These are phyloP conservation scores for Chaetothyriales sp. DNA, from an alignment of 2,329 filamentous ascomycete species.

Conservation along the genomic window DNA sequence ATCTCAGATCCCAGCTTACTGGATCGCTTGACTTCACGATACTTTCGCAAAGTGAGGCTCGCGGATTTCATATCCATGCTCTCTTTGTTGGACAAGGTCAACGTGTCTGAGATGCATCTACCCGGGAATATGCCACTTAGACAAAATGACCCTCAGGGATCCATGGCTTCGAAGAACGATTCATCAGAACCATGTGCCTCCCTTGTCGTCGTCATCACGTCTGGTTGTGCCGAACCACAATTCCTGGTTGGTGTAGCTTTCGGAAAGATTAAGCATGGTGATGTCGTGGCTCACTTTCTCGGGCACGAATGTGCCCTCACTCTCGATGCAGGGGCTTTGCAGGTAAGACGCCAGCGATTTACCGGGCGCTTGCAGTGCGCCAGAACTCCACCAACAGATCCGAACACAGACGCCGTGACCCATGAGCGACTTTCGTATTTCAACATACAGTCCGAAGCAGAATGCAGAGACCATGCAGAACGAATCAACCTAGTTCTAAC, in stretches of 20 bases:
- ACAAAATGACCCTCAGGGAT: background rate
- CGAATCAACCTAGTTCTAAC: too few species aligned
- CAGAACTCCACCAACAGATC: constrained; percentile 19
- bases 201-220: background rate
- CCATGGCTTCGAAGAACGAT: background rate
- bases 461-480: too few species aligned
- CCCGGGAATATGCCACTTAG: background rate
- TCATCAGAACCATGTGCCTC: background rate
- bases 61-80: background rate
- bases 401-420: too few species aligned
- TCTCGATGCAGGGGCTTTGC: background rate
- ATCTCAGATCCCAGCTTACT: background rate
- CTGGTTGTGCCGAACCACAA: too few species aligned
- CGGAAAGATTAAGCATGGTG: background rate
- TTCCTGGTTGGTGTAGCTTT: background rate
- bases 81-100: background rate
- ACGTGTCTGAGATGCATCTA: background rate
- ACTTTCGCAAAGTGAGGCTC: background rate
- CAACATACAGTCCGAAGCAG: too few species aligned
- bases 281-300: background rate
- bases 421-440: too few species aligned
- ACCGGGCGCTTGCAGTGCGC: background rate
- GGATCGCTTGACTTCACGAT: background rate
- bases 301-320: background rate
- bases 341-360: background rate